Evolutionary conservation across 768 basidiomycete species (phyloP).

Genomic region (Termitomyces sp.): DNA sequence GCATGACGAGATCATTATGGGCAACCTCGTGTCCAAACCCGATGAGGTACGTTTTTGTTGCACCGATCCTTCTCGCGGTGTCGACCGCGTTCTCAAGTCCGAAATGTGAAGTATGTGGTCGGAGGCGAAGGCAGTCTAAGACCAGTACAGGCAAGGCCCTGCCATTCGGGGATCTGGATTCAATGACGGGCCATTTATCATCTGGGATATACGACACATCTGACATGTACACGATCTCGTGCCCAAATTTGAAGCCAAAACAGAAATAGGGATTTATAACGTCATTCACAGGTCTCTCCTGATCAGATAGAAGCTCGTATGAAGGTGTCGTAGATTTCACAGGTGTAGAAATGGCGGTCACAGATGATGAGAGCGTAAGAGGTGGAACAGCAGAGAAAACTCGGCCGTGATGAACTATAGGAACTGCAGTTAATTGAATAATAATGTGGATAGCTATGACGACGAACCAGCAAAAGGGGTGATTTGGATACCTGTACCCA

Average conservation of each 20-base stretch:
- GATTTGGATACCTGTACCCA: constrained; percentile 54
- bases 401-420: constrained; percentile 69
- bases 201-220: constrained; percentile 82
- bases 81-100: constrained; percentile 61
- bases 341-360: constrained; percentile 32
- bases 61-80: constrained; percentile 50
- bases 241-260: constrained; percentile 65
- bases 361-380: constrained; percentile 26
- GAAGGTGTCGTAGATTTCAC: constrained; percentile 24
- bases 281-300: constrained; percentile 17
- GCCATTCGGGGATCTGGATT: constrained; percentile 14
- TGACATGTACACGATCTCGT: constrained; percentile 69
- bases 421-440: constrained; percentile 4
- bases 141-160: constrained; percentile 51
- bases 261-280: constrained; percentile 55
- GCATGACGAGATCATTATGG: constrained; percentile 72
- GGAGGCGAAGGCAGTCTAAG: constrained; percentile 70
- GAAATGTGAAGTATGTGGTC: constrained; percentile 72
- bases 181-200: constrained; percentile 54
- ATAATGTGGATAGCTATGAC: neutral
- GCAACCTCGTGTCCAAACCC: constrained; percentile 76
- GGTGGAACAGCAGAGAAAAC: constrained; percentile 44
- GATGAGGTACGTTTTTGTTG: constrained; percentile 61
- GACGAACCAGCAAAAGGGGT: constrained; percentile 62
- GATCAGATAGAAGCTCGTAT: constrained; percentile 6